Percentiles rank a stretch among this genome's conserved stretches.
Evolutionary conservation across 805 yeast species (phyloP).

Genomic region (Lachancea kluyveri): DNA sequence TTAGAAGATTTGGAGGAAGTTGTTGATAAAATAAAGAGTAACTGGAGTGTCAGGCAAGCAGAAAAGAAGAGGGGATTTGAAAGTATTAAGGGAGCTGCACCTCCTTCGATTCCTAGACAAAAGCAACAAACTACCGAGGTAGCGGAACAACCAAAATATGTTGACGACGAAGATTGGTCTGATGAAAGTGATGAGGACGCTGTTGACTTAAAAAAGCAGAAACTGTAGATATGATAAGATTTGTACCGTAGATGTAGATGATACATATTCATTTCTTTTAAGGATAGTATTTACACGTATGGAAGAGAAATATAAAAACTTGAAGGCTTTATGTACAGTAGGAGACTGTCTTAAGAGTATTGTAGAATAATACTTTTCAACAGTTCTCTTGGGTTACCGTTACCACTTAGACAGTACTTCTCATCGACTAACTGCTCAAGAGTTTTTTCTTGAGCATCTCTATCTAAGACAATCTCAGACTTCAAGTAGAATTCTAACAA

Average conservation of each 20-base stretch:
- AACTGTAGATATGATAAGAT: neutral
- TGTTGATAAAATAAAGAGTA: constrained; percentile 47
- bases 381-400: constrained; percentile 57
- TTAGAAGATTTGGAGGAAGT: constrained; percentile 65
- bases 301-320: constrained; percentile 2
- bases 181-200: constrained; percentile 14
- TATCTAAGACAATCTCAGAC: constrained; percentile 36
- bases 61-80: constrained; percentile 13
- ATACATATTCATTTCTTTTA: neutral
- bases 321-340: constrained; percentile 1
- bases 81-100: constrained; percentile 4
- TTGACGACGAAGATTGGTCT: constrained; percentile 31
- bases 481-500: constrained; percentile 36
- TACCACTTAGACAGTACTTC: constrained; percentile 52
- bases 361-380: constrained; percentile 31
- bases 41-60: constrained; percentile 56
- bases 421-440: constrained; percentile 37
- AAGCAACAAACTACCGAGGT: constrained; percentile 4
- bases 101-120: constrained; percentile 2
- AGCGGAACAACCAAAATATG: constrained; percentile 22
- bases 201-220: constrained; percentile 4
- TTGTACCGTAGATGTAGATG: too few relatives aligned
- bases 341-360: constrained; percentile 3
- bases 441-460: constrained; percentile 28
- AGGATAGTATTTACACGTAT: constrained; percentile 8